These are phyloP conservation scores for Rhododendron simsii DNA, from an alignment of 148 eudicot genomes.

Conservation along the genomic window DNA sequence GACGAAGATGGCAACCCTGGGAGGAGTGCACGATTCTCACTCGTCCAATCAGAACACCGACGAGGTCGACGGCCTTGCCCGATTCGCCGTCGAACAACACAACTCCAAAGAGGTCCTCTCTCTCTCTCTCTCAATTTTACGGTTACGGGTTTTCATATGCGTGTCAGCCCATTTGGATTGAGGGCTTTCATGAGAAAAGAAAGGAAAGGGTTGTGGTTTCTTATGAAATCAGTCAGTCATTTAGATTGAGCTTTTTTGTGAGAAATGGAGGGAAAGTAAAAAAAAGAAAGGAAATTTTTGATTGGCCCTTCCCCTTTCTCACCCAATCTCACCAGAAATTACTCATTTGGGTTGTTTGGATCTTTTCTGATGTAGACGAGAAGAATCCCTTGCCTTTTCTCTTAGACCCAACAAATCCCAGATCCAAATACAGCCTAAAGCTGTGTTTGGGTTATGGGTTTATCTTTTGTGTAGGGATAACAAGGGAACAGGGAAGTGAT, in stretches of 20 bases:
- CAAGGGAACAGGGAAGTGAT: background rate
- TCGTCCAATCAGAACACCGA: background rate
- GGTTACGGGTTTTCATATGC: background rate
- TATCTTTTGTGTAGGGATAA: background rate
- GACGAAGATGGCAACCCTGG: conserved; percentile 10
- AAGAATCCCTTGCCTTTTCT: background rate
- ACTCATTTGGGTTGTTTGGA: background rate
- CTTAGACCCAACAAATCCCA: background rate
- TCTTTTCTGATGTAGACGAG: background rate
- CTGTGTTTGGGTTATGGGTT: background rate
- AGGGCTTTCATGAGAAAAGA: too few species aligned
- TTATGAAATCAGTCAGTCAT: too few species aligned
- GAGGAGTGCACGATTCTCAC: conserved; percentile 8
- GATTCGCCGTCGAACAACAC: conserved; percentile 17
- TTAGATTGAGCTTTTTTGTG: too few species aligned
- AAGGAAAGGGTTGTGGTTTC: too few species aligned
- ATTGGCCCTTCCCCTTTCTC: too few species aligned
- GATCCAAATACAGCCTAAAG: background rate
- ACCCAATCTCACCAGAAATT: too few species aligned
- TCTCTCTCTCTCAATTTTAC: background rate
- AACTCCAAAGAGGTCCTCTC: conserved; percentile 14
- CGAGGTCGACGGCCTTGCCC: conserved; percentile 16
- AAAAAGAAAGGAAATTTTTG: too few species aligned
- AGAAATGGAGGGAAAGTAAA: too few species aligned
- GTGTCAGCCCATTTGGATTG: too few species aligned